phyloP scores from a whole-genome alignment of 2,329 filamentous ascomycete species.

The Tolypocladium capitatum region DNA sequence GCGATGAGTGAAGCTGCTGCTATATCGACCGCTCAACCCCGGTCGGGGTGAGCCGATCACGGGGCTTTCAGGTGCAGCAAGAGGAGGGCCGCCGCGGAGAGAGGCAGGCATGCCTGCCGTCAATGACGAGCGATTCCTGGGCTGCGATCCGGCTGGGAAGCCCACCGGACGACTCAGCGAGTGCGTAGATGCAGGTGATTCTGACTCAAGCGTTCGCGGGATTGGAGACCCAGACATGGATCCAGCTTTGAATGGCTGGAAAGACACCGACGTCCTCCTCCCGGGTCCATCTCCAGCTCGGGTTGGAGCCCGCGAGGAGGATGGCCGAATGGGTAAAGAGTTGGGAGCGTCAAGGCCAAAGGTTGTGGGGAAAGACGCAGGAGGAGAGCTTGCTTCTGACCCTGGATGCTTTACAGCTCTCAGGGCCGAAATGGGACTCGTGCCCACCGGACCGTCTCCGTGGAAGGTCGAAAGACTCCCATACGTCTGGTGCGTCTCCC shows the following conservation, averaged over 20 bases:
- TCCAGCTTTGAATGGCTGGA: slow-evolving; percentile 92
- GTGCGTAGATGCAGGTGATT: slow-evolving; percentile 41
- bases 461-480: slow-evolving; percentile 85
- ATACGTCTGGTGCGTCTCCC: slow-evolving; percentile 66
- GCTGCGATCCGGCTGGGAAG: slow-evolving; percentile 28
- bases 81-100: slow-evolving; percentile 50
- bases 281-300: slow-evolving; percentile 40
- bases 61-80: slow-evolving; percentile 50
- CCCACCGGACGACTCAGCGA: slow-evolving; percentile 35
- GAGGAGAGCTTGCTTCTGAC: slow-evolving; percentile 48
- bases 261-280: slow-evolving; percentile 72
- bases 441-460: slow-evolving; percentile 61
- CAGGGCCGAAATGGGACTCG: slow-evolving; percentile 76
- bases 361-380: slow-evolving; percentile 34
- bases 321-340: slow-evolving; percentile 37
- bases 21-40: slow-evolving; percentile 67
- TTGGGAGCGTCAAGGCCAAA: slow-evolving; percentile 32
- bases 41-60: slow-evolving; percentile 68
- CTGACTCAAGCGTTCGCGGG: slow-evolving; percentile 33
- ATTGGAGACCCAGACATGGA: slow-evolving; percentile 80
- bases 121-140: slow-evolving; percentile 57
- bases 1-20: slow-evolving; percentile 86
- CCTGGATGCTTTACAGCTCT: slow-evolving; percentile 51
- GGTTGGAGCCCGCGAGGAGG: slow-evolving; percentile 19
- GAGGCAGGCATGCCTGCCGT: slow-evolving; percentile 66